Evolutionary conservation across 768 basidiomycete genomes (phyloP).

Genomic region (Podaxis sp.): DNA sequence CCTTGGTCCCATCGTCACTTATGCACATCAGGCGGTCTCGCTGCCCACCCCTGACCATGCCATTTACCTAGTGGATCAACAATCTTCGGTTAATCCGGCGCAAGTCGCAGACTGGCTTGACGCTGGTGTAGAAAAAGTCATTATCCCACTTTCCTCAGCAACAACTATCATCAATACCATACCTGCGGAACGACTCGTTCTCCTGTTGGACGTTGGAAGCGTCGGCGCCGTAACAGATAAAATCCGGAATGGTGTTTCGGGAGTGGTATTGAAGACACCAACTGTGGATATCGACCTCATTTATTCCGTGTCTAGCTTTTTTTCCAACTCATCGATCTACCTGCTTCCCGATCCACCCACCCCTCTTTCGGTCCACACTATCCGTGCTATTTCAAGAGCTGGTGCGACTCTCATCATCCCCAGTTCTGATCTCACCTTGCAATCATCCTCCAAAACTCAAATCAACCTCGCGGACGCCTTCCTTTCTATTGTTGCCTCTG

Average conservation of each 20-base stretch:
- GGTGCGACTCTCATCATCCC: constrained; percentile 70
- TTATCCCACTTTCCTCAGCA: constrained; percentile 63
- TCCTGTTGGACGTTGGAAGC: constrained; percentile 72
- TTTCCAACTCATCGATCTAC: constrained; percentile 55
- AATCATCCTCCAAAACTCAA: constrained; percentile 45
- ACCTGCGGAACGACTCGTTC: constrained; percentile 66
- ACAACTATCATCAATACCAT: constrained; percentile 64
- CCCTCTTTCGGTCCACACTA: constrained; percentile 52
- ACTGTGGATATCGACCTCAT: constrained; percentile 73
- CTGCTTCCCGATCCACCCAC: constrained; percentile 47
- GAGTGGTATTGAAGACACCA: constrained; percentile 74
- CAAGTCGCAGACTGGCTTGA: constrained; percentile 66
- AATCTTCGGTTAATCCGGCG: constrained; percentile 42
- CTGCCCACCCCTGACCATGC: constrained; percentile 28
- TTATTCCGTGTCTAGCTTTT: constrained; percentile 73
- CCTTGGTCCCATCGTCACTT: constrained; percentile 73
- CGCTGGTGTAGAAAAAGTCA: constrained; percentile 73
- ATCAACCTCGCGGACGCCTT: constrained; percentile 83
- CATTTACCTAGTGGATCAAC: constrained; percentile 54
- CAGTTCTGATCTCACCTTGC: constrained; percentile 61
- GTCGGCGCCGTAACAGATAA: constrained; percentile 74
- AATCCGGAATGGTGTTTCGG: constrained; percentile 68
- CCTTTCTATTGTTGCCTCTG: constrained; percentile 75
- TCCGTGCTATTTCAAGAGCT: constrained; percentile 55
- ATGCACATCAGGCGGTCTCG: constrained; percentile 25